Base-by-base conservation (phyloP, 768 basidiomycete genomes). In the Thelephora aurantiotincta region DNA sequence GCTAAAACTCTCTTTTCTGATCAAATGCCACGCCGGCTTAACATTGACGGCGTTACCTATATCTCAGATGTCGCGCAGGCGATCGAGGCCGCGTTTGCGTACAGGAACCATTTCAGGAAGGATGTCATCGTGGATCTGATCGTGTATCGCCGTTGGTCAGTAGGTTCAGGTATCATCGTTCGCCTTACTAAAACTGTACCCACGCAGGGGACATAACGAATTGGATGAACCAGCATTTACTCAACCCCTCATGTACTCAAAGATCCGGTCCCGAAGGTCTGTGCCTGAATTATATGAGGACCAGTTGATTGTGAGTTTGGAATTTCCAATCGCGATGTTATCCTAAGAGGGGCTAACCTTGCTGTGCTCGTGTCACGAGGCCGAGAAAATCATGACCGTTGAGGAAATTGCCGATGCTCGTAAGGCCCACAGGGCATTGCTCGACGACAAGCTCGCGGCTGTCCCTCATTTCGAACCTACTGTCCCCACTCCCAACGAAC, bases 41-140 rank as follows among this genome's bases (percentile, higher is more conserved):
- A 22, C 16, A 16, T 34, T 45, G 11, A 47, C 33, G 30, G 41
- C 12, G 30, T 13, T 11, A 35, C 2, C 20, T 33, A 3, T 12
- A 33, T 43, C n/a, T 11, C 43, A 85, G 89, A 93, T 52, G 92
- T 94, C 4, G 77, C 78, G 1, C 75, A 81, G 6, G 89, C 90
- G 1, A 74, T 94, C 64, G 79, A 89, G 51, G 74, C 83, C n/a
- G 92, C 91, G 0, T 87, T 94, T 67, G 74, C 77, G 52, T 94
- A 92, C 57, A 68, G 90, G 44, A 78, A 87, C 56, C 69, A 84
- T 61, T 94, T 94, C 71, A 75, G 86, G 50, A 90, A 89, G 68
- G 91, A 93, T 58, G 79, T 91, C 51, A 83, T 93, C 47, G 75
- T 96, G 13, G 91, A 96, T 63, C 62, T 94, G 35, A 71, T 96